Conservation (phyloP, 2,329 filamentous ascomycete species). For the Aspergillus hiratsukae region DNA sequence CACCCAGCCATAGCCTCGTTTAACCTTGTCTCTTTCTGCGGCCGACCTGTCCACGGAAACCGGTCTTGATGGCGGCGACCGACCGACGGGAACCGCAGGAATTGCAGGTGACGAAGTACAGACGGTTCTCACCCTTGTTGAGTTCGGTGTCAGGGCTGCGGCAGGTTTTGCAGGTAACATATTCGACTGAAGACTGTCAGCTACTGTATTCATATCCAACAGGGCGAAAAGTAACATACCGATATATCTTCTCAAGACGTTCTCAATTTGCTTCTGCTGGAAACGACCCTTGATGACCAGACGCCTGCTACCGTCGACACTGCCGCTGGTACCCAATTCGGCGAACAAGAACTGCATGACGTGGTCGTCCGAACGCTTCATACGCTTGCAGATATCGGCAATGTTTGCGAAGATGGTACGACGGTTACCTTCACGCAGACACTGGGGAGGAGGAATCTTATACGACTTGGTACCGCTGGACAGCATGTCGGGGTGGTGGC, state of each 20-base stretch:
- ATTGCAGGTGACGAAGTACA: conserved; percentile 99
- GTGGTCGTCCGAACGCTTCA: conserved; percentile 98
- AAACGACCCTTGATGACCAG: conserved; percentile 99
- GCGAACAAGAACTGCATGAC: conserved; percentile 96
- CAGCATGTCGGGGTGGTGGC: conserved; percentile 94
- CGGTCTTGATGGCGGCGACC: conserved; percentile 97
- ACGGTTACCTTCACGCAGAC: conserved; percentile 99
- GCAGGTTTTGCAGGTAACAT: conserved; percentile 99
- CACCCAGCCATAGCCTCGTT: conserved; percentile 20
- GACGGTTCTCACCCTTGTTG: conserved; percentile 97
- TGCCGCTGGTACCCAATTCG: conserved; percentile 94
- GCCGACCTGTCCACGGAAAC: conserved; percentile 99
- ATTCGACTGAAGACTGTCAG: conserved; percentile 62
- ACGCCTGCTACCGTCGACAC: conserved; percentile 85
- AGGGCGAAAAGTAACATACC: conserved; percentile 51
- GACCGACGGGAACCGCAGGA: conserved; percentile 76
- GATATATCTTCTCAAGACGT: conserved; percentile 92
- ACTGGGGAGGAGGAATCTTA: conserved; percentile 98
- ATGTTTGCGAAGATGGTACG: conserved; percentile 99
- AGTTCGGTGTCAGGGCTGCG: conserved; percentile 90
- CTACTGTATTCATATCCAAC: neutral
- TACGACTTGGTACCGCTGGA: conserved; percentile 87
- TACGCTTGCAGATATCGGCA: conserved; percentile 95
- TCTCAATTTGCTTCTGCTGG: conserved; percentile 99
- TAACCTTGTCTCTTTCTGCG: conserved; percentile 95